These are phyloP conservation scores for Lasiosphaeriaceae sp. DNA, from an alignment of 495 filamentous ascomycete genomes.

Conservation along the genomic window DNA sequence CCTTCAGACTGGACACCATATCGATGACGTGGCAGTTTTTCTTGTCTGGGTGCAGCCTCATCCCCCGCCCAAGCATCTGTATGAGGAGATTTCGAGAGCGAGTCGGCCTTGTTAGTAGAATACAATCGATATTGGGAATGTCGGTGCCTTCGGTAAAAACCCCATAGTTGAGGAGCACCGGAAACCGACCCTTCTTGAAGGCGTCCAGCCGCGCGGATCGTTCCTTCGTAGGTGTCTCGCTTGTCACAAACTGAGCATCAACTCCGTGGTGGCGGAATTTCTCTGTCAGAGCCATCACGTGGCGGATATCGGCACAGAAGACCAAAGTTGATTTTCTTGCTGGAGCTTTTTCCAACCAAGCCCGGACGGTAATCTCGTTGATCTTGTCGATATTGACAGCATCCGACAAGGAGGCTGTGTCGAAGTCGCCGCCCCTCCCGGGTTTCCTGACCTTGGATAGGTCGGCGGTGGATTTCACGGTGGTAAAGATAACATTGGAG, in stretches of 20 bases:
- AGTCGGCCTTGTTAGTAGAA: slow-evolving; percentile 85
- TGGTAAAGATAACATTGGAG: slow-evolving; percentile 86
- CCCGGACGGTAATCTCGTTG: slow-evolving; percentile 77
- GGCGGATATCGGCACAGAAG: slow-evolving; percentile 86
- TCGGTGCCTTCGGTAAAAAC: slow-evolving; percentile 97
- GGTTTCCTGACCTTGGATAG: slow-evolving; percentile 60
- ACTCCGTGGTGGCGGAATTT: slow-evolving; percentile 73
- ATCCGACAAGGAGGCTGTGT: slow-evolving; percentile 62
- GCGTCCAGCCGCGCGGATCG: slow-evolving; percentile 64
- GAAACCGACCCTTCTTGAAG: slow-evolving; percentile 74
- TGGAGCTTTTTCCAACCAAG: slow-evolving; percentile 75
- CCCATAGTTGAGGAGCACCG: slow-evolving; percentile 90
- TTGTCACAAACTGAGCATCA: slow-evolving; percentile 80
- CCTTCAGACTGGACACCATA: slow-evolving; percentile 80
- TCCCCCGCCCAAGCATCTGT: slow-evolving; percentile 96
- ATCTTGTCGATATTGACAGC: slow-evolving; percentile 74
- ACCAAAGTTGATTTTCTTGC: slow-evolving; percentile 79
- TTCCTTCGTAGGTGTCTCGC: slow-evolving; percentile 61
- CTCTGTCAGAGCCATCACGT: slow-evolving; percentile 68
- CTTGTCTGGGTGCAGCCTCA: slow-evolving; percentile 78
- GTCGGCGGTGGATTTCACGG: slow-evolving; percentile 76
- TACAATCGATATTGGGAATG: slow-evolving; percentile 94
- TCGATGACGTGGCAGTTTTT: slow-evolving; percentile 92
- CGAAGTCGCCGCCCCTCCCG: slow-evolving; percentile 74
- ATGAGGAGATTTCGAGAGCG: slow-evolving; percentile 84